These are phyloP conservation scores for Nakazawaea molendinolei DNA, from an alignment of 805 yeast genomes.

Conservation along the genomic window DNA sequence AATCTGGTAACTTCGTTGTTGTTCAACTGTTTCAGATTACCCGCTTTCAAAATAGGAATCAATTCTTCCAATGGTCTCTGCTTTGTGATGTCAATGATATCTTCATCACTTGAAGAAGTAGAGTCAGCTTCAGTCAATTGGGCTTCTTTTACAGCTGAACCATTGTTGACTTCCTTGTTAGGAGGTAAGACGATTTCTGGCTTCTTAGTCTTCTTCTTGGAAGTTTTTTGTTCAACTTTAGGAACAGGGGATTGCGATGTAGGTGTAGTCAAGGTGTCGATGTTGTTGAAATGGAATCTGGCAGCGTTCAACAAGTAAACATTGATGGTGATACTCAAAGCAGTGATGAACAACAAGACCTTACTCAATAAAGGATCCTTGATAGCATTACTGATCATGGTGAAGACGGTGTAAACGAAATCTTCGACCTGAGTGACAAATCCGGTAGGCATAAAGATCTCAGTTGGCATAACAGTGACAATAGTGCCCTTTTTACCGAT, in stretches of 20 bases:
- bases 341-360: conserved; percentile 62
- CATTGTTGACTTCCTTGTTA: neutral
- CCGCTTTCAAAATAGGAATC: conserved; percentile 56
- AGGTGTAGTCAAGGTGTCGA: conserved; percentile 7
- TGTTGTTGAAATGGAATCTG: conserved; percentile 44
- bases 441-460: conserved; percentile 52
- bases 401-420: conserved; percentile 40
- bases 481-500: conserved; percentile 38
- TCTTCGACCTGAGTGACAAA: conserved; percentile 58
- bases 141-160: conserved; percentile 23
- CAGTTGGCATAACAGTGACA: conserved; percentile 52
- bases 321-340: conserved; percentile 73
- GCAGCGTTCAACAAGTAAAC: conserved; percentile 83
- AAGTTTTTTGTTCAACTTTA: neutral
- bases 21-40: conserved; percentile 56
- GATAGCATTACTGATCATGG: conserved; percentile 58
- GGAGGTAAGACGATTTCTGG: conserved; percentile 7
- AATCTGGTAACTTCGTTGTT: conserved; percentile 72
- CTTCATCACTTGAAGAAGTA: conserved; percentile 26
- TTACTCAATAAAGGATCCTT: conserved; percentile 79
- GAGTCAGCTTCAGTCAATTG: conserved; percentile 23
- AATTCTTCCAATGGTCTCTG: conserved; percentile 61
- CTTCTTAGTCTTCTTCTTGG: neutral
- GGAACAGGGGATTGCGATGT: neutral
- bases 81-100: conserved; percentile 16